Evolutionary conservation across 108 stramenopile species (phyloP).

Genomic region (Cyclotella choctawhatcheeana): DNA sequence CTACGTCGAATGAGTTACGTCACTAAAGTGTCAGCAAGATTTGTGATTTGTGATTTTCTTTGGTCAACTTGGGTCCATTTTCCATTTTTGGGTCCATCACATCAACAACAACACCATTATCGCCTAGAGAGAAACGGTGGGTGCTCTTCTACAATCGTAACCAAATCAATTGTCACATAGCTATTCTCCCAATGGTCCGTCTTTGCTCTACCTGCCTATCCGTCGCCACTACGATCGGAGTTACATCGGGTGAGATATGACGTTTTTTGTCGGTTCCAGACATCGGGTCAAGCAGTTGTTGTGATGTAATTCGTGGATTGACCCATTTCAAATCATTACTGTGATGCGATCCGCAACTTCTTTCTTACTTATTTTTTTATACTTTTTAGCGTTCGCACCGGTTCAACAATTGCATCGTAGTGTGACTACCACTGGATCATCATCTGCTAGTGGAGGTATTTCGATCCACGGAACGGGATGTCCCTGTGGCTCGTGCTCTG

Average conservation of each 20-base stretch:
- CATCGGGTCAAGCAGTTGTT: neutral
- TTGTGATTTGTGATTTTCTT: no score
- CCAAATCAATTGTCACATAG: no score
- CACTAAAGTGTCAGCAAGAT: neutral
- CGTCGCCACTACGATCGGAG: neutral
- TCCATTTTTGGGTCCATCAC: neutral
- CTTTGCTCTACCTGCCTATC: neutral
- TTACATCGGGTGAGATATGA: neutral
- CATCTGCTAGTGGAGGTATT: slow-evolving; percentile 15
- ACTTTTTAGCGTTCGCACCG: slow-evolving; percentile 17
- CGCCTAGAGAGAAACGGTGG: neutral
- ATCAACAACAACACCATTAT: neutral
- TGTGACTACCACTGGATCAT: slow-evolving; percentile 13
- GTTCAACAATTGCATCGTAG: slow-evolving; percentile 10
- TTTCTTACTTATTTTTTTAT: neutral
- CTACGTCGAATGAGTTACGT: slow-evolving; percentile 4
- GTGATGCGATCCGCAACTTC: neutral
- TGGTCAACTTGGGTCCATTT: no score
- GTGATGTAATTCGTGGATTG: neutral
- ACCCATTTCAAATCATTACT: neutral
- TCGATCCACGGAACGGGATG: slow-evolving; percentile 28
- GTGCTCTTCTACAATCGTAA: no score
- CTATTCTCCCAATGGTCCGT: neutral
- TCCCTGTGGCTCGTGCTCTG: slow-evolving; percentile 29
- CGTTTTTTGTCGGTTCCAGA: neutral